phyloP scores from a whole-genome alignment of 257 asterid genomes.

The Sherardia arvensis region DNA sequence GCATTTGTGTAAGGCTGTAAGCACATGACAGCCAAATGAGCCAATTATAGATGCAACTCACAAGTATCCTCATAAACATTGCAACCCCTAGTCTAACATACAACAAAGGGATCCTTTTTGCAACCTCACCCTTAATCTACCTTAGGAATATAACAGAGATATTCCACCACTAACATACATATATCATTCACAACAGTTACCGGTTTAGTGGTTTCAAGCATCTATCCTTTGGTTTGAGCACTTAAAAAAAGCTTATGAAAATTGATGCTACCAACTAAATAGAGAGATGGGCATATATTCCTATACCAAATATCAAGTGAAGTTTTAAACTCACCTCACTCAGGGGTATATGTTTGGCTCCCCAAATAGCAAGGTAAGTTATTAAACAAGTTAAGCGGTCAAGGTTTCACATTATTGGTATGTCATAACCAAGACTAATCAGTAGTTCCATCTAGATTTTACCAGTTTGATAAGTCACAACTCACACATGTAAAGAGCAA shows the following conservation, averaged over 20 bases:
- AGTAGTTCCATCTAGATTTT: neutral
- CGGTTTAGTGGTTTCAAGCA: too few relatives aligned
- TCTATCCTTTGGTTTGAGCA: neutral
- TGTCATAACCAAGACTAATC: neutral
- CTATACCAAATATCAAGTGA: neutral
- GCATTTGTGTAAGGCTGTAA: neutral
- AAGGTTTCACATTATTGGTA: neutral
- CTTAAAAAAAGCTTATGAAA: neutral
- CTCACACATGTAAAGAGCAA: neutral
- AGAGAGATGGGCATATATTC: neutral
- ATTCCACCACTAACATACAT: neutral
- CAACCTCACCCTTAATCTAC: neutral
- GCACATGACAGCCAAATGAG: too few relatives aligned
- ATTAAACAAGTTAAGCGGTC: neutral
- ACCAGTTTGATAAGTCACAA: neutral
- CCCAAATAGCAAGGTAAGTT: too few relatives aligned
- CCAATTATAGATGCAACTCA: neutral
- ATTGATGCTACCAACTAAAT: neutral
- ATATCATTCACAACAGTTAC: neutral
- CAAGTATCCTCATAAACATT: neutral
- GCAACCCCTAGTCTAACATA: neutral
- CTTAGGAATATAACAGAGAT: neutral
- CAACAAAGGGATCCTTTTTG: neutral
- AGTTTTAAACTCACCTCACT: too few relatives aligned
- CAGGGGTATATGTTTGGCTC: too few relatives aligned